These are phyloP conservation scores for Pinus tabuliformis DNA, from an alignment of 75 land plant species.

Conservation along the genomic window DNA sequence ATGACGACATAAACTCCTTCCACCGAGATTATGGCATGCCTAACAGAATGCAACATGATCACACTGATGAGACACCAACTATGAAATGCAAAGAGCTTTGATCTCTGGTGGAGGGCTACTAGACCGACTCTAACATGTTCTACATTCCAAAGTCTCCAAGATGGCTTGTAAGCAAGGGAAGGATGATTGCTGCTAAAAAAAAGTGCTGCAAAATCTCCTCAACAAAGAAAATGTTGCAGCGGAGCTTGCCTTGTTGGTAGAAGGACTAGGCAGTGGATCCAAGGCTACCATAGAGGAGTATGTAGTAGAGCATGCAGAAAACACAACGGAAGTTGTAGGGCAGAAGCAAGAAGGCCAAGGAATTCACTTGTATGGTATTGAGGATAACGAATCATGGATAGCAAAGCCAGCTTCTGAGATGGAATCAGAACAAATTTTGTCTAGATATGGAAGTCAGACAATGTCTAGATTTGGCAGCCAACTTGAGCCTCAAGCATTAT, in stretches of 20 bases:
- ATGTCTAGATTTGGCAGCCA: too few species aligned
- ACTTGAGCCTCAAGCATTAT: not conserved
- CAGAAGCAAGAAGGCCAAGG: conserved; percentile 15
- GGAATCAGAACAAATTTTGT: not conserved
- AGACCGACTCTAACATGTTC: too few species aligned
- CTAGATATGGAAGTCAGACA: not conserved
- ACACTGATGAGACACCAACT: too few species aligned
- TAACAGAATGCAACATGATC: too few species aligned
- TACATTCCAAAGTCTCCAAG: conserved; percentile 34
- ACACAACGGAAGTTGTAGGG: conserved; percentile 4
- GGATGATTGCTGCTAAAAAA: conserved; percentile 21
- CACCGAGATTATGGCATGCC: too few species aligned
- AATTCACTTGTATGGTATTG: conserved; percentile 29
- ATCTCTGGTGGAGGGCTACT: too few species aligned
- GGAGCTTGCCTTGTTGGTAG: conserved; percentile 27
- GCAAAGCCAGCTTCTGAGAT: conserved; percentile 16
- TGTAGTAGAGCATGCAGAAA: conserved; percentile 2
- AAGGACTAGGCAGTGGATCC: conserved; percentile 18
- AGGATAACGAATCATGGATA: conserved; percentile 32
- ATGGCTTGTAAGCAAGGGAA: conserved; percentile 35
- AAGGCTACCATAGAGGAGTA: conserved; percentile 14
- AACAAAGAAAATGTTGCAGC: conserved; percentile 24
- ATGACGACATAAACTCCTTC: too few species aligned
- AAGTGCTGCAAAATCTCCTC: conserved; percentile 20
- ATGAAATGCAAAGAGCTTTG: too few species aligned